Evolutionary conservation across 1,139 yeast genomes (phyloP), one percentile per base, ranked within the genome.

Genomic region (Wickerhamomyces sp.): DNA sequence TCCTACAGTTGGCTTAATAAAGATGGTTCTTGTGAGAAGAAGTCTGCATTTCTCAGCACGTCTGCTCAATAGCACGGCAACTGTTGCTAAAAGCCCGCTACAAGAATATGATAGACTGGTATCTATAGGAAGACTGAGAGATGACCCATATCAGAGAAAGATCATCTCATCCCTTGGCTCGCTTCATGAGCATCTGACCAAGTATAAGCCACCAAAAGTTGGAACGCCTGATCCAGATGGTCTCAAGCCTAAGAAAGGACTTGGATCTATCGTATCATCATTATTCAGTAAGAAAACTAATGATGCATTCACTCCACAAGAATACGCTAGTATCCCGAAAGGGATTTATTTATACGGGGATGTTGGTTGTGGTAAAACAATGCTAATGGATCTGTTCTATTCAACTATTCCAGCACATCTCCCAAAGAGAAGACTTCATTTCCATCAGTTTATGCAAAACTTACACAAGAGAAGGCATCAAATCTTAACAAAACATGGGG

Each of bases 311-410:
- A 33, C 40, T 2, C 37, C 34, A 10, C 32, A 32, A 5, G 44
- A 52, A 21, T 56, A 58, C 25, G 53, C 58, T 1, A 56, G 54
- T 9, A 68, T 75, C 27, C 95, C 89, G 4, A 69, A 75, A 51
- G 98, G 98, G 3, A 83, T 92, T 14, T 92, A 92, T 58, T 70
- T 92, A 21, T 92, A 87, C 61, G 98, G 98, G 16, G 98, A 92
- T 60, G 98, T 92, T 33, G 98, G 98, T 4, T 89, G 97, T 63
- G 98, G 98, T 9, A 92, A 92, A 59, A 92, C 98, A 5, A 92
- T 92, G 97, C 70, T 92, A 47, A 90, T 92, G 97, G 98, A 92
- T 62, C 70, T 92, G 53, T 92, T 92, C 55, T 92, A 89, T 63
- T 68, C 76, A 18, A 87, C 96, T 0, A 72, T 92, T 14, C 97